These are phyloP conservation scores for Hyphopichia wangnamkhiaoensis DNA, from an alignment of 1,139 yeast species.

Conservation along the genomic window DNA sequence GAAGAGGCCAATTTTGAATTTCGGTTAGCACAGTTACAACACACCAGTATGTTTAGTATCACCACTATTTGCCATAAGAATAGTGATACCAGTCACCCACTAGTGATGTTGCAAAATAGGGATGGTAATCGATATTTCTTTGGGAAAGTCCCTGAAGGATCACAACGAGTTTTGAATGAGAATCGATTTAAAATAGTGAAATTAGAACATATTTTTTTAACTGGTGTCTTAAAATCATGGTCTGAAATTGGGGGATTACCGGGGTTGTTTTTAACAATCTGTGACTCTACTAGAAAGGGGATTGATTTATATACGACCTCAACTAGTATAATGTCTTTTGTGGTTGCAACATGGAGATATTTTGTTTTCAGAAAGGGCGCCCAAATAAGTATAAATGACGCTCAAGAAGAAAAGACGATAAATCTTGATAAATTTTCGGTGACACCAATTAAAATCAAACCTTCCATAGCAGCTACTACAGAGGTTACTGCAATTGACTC, in stretches of 20 bases:
- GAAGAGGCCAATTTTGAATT: no score
- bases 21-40: neutral
- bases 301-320: slow-evolving; percentile 40
- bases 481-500: neutral
- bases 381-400: slow-evolving; percentile 46
- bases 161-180: slow-evolving; percentile 70
- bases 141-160: slow-evolving; percentile 84
- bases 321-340: slow-evolving; percentile 47
- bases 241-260: slow-evolving; percentile 82
- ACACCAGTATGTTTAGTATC: slow-evolving; percentile 33
- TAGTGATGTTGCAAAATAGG: slow-evolving; percentile 49
- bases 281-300: slow-evolving; percentile 70
- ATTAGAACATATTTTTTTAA: slow-evolving; percentile 65
- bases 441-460: slow-evolving; percentile 46
- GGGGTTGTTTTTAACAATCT: slow-evolving; percentile 80
- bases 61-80: slow-evolving; percentile 58
- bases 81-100: slow-evolving; percentile 60
- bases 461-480: slow-evolving; percentile 6
- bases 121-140: slow-evolving; percentile 66
- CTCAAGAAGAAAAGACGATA: slow-evolving; percentile 34
- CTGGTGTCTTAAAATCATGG: slow-evolving; percentile 74
- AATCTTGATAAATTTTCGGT: slow-evolving; percentile 57
- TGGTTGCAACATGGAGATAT: slow-evolving; percentile 79
- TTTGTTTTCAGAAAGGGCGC: slow-evolving; percentile 86
- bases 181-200: slow-evolving; percentile 54